Evolutionary conservation across 1,139 yeast species (phyloP).

Genomic region (Saccharomyces hybrid): DNA sequence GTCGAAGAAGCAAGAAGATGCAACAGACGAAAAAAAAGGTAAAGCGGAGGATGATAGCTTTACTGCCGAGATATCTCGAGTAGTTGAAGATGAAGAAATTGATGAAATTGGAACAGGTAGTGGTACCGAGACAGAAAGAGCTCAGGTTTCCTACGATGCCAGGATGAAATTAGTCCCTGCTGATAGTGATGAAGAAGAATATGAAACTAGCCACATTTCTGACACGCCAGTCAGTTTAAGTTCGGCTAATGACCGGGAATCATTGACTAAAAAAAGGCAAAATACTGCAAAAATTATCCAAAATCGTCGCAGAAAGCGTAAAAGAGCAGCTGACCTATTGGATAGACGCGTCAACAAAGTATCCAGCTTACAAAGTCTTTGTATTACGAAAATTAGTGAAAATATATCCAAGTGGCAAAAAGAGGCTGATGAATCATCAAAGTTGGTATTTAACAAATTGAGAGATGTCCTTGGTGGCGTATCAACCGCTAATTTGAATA

Average conservation of each 20-base stretch:
- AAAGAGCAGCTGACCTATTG: slow-evolving; percentile 74
- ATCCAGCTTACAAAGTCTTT: slow-evolving; percentile 72
- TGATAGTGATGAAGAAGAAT: slow-evolving; percentile 30
- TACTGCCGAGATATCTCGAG: not conserved
- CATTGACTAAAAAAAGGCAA: slow-evolving; percentile 18
- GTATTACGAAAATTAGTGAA: slow-evolving; percentile 61
- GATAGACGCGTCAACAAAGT: slow-evolving; percentile 58
- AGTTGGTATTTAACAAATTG: slow-evolving; percentile 15
- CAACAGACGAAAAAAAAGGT: slow-evolving; percentile 9
- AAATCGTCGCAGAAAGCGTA: slow-evolving; percentile 70
- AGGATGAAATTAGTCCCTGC: slow-evolving; percentile 6
- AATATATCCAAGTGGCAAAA: slow-evolving; percentile 45
- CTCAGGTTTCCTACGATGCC: slow-evolving; percentile 1
- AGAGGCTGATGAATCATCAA: slow-evolving; percentile 35
- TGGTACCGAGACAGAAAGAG: slow-evolving; percentile 1
- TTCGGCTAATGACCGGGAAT: slow-evolving; percentile 4
- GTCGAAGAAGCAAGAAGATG: slow-evolving; percentile 24
- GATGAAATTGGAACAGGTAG: slow-evolving; percentile 4
- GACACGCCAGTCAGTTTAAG: slow-evolving; percentile 3
- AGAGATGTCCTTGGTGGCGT: slow-evolving; percentile 31
- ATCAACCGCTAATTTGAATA: slow-evolving; percentile 43
- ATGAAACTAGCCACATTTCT: slow-evolving; percentile 9
- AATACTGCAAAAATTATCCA: slow-evolving; percentile 40
- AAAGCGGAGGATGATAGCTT: slow-evolving; percentile 5
- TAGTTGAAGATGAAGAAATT: slow-evolving; percentile 2